phyloP scores from a whole-genome alignment of 2,329 filamentous ascomycete species.

The Sclerotinia nivalis region DNA sequence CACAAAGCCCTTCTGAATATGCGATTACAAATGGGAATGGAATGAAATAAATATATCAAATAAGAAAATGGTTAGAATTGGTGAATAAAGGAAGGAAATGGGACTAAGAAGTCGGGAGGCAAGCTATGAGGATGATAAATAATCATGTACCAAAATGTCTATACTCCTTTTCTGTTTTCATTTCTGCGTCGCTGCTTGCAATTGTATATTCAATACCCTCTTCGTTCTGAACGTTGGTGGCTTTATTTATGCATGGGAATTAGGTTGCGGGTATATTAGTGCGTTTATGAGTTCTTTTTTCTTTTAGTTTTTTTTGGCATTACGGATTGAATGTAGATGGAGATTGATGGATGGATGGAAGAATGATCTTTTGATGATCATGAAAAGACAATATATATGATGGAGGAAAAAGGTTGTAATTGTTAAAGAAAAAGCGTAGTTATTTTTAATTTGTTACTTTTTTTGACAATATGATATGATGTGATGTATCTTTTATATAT shows the following conservation, averaged over 20 bases:
- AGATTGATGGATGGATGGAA: background rate
- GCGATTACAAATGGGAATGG: constrained; percentile 38
- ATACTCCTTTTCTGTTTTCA: constrained; percentile 21
- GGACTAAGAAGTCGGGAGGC: constrained; percentile 1
- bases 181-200: constrained; percentile 13
- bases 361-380: background rate
- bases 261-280: background rate
- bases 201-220: constrained; percentile 17
- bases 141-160: constrained; percentile 32
- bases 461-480: too few relatives aligned
- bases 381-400: constrained; percentile 1
- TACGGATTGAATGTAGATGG: background rate
- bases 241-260: constrained; percentile 18
- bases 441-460: background rate
- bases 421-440: background rate
- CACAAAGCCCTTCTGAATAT: constrained; percentile 37
- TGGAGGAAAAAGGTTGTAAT: background rate
- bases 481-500: too few relatives aligned
- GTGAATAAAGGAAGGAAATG: constrained; percentile 11
- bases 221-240: constrained; percentile 15
- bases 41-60: constrained; percentile 11
- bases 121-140: constrained; percentile 19
- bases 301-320: background rate
- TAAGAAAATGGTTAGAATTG: constrained; percentile 6
- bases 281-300: background rate